These are phyloP conservation scores for Ilex asprella DNA, from an alignment of 257 asterid genomes.

Conservation along the genomic window DNA sequence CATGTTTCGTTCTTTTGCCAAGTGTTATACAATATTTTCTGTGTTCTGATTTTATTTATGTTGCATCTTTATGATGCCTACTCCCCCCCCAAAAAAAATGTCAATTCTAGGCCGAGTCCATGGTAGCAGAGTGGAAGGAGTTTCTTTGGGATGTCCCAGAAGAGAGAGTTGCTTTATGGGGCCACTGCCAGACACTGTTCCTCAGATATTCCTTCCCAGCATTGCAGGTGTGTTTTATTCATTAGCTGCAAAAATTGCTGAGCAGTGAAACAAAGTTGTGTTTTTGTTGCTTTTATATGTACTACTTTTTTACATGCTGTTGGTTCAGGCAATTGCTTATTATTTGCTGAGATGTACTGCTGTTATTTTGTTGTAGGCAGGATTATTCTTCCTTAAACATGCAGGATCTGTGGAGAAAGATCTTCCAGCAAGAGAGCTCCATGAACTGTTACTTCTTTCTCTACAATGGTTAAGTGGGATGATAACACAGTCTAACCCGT, in stretches of 20 bases:
- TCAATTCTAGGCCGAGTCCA: constrained; percentile 74
- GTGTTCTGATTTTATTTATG: too few species aligned
- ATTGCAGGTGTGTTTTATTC: constrained; percentile 51
- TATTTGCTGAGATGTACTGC: constrained; percentile 6
- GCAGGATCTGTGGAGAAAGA: constrained; percentile 82
- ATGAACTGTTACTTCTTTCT: constrained; percentile 80
- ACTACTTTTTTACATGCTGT: constrained; percentile 4
- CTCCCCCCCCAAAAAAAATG: background rate
- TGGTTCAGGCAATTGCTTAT: constrained; percentile 10
- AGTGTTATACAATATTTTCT: too few species aligned
- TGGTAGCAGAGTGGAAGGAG: constrained; percentile 98
- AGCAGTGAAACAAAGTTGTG: constrained; percentile 9
- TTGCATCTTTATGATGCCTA: too few species aligned
- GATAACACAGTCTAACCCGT: constrained; percentile 78
- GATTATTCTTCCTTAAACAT: constrained; percentile 86
- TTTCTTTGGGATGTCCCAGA: constrained; percentile 98
- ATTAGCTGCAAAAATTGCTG: constrained; percentile 9
- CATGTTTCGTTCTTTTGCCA: too few species aligned
- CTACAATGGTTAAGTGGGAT: constrained; percentile 95
- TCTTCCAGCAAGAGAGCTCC: constrained; percentile 87
- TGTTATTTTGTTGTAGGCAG: constrained; percentile 51
- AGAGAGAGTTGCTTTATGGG: constrained; percentile 96
- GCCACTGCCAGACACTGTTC: constrained; percentile 95
- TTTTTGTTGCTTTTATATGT: constrained; percentile 2
- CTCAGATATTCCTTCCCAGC: constrained; percentile 81